Evolutionary conservation across 2,329 filamentous ascomycete species (phyloP).

Genomic region (Corynespora cassiicola): DNA sequence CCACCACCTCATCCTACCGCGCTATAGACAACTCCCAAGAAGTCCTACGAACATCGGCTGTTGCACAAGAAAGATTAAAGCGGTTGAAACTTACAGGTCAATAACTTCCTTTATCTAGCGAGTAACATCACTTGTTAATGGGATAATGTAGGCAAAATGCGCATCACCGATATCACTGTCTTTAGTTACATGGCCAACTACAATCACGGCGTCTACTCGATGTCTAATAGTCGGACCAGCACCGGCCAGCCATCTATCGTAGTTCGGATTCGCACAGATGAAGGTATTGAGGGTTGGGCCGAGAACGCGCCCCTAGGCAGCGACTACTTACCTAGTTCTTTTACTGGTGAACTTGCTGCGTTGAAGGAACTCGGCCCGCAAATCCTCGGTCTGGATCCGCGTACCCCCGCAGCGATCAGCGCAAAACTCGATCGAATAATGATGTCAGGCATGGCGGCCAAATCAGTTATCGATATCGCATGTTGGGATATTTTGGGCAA

Average conservation of each 20-base stretch:
- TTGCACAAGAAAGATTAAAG: too few relatives aligned
- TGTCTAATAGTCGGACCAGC: not conserved
- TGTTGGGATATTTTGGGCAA: slow-evolving; percentile 1
- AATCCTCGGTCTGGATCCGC: not conserved
- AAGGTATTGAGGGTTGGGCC: not conserved
- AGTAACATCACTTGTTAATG: too few relatives aligned
- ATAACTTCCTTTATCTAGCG: too few relatives aligned
- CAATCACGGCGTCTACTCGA: not conserved
- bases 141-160: too few relatives aligned
- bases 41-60: too few relatives aligned
- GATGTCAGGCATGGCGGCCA: not conserved
- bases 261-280: not conserved
- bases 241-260: slow-evolving; percentile 1
- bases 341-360: slow-evolving; percentile 1
- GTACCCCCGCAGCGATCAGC: not conserved
- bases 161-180: slow-evolving; percentile 1
- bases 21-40: too few relatives aligned
- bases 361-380: slow-evolving; percentile 1
- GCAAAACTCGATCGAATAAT: not conserved
- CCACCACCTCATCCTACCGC: too few relatives aligned
- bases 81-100: too few relatives aligned
- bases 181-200: not conserved
- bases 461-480: not conserved
- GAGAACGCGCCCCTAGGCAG: slow-evolving; percentile 1
- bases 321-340: slow-evolving; percentile 3